Conservation (phyloP, 2,329 filamentous ascomycete genomes). For the Aspergillus carbonarius region DNA sequence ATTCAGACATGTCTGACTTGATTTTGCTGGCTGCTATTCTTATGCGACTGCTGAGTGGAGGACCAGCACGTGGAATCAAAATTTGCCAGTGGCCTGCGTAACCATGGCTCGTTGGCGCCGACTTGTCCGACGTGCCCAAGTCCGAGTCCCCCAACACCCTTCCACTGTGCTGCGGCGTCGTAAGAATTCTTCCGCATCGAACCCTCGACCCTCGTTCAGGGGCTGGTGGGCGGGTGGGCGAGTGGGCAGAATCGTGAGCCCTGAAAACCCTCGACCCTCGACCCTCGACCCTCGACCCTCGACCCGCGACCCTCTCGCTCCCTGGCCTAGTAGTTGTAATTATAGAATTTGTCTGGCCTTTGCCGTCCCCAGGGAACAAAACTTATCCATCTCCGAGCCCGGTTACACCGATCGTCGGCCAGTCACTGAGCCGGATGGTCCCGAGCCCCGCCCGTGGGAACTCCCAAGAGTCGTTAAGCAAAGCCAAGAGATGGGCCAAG, state of each 20-base stretch:
- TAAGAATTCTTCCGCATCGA: not conserved
- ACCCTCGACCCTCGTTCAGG: too few relatives aligned
- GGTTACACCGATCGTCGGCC: not conserved
- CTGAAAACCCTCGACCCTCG: not conserved
- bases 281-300: not conserved
- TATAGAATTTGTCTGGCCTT: not conserved
- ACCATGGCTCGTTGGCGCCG: not conserved
- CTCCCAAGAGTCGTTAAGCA: not conserved
- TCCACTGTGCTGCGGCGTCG: too few relatives aligned
- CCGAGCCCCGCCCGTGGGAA: not conserved
- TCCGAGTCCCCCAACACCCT: too few relatives aligned
- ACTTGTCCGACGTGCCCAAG: not conserved
- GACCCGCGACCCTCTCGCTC: not conserved
- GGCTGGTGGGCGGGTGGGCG: too few relatives aligned
- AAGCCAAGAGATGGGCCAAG: not conserved
- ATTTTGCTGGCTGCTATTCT: not conserved
- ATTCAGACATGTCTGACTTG: not conserved
- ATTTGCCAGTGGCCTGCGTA: not conserved
- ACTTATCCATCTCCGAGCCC: not conserved
- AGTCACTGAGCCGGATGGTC: not conserved
- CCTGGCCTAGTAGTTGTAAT: not conserved
- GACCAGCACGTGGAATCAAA: not conserved
- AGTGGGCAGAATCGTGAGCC: too few relatives aligned
- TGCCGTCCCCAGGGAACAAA: not conserved
- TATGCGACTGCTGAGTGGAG: not conserved